Base-by-base conservation (phyloP, 441 rosid genomes). In the Pelargonium fulgidum region DNA sequence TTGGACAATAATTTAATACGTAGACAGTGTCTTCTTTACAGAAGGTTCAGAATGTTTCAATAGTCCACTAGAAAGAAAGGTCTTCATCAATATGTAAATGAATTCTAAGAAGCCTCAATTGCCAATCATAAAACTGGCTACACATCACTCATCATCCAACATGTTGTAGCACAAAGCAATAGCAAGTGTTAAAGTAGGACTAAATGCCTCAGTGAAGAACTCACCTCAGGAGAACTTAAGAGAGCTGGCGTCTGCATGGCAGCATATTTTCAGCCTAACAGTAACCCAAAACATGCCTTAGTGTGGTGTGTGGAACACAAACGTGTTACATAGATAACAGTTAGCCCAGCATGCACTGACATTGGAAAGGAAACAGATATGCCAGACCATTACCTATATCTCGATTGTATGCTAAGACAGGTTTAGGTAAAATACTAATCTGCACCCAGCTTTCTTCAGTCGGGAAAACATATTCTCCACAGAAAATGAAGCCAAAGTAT, bases 281-380 rank as follows among this genome's bases (percentile, higher is more conserved):
- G 56, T 13, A 50, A 50, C 56, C 56, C 56, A n/a, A 50, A 50
- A n/a, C 56, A 50, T n/a, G 56, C 14, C 56, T 50, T 50, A 3
- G 14, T 50, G 56, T 13, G 56, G 56, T 50, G 4, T 50, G 56
- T 50, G 14, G 12, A 44, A 44, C 12, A 44, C 12, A 9, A 44
- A 44, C 48, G 33, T 26, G 33, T 26, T 26, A 44, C 48, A 44
- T 44, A 44, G 10, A 44, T 44, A 44, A 44, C 12, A 44, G 14
- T 26, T 26, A 26, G 33, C 33, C 33, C 33, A 16, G 56, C 14
- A 6, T 50, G 16, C 2, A 13, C 19, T 44, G 48, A 44, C n/a
- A n/a, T 4, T 2, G 7, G n/a, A 11, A 50, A 50, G 56, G 56
- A 50, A 16, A 14, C n/a, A 50, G 56, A 50, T 16, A 50, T 50